Conservation (phyloP, 257 asterid genomes). For the Scutellaria baicalensis region DNA sequence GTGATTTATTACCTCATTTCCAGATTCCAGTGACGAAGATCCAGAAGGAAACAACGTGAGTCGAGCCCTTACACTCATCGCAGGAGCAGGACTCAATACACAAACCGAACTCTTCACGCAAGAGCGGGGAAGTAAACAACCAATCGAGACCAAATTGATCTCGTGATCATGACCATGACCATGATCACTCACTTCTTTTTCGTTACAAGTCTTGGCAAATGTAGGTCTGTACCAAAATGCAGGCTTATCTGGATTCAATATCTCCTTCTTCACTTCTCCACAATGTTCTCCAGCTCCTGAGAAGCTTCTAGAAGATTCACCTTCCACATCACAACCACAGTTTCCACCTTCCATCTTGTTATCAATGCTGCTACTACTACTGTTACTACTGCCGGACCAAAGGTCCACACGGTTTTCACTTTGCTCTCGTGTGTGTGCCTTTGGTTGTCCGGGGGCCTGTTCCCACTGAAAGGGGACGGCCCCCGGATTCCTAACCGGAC, state of each 20-base stretch:
- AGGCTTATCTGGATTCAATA: constrained; percentile 20
- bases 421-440: constrained; percentile 26
- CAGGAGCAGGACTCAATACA: constrained; percentile 42
- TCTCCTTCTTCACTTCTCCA: constrained; percentile 27
- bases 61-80: constrained; percentile 43
- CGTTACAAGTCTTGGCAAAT: constrained; percentile 32
- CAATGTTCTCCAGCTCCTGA: constrained; percentile 20
- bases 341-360: constrained; percentile 32
- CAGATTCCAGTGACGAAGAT: constrained; percentile 38
- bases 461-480: constrained; percentile 83
- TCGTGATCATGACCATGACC: constrained; percentile 28
- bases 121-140: constrained; percentile 65
- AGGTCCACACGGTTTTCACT: neutral
- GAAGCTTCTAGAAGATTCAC: constrained; percentile 6
- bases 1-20: constrained; percentile 41
- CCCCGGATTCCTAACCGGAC: constrained; percentile 60
- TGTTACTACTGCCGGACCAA: neutral
- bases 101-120: constrained; percentile 41
- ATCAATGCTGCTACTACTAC: neutral
- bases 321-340: neutral
- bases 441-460: constrained; percentile 66
- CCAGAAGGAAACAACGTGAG: constrained; percentile 29
- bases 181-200: constrained; percentile 37
- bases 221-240: constrained; percentile 26
- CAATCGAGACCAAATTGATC: constrained; percentile 24